A percentile compares a stretch with the other conserved stretches of the same genome.
These are phyloP conservation scores for Immersiporthe knoxdaviesiana DNA, from an alignment of 2,329 filamentous ascomycete genomes.

Conservation along the genomic window DNA sequence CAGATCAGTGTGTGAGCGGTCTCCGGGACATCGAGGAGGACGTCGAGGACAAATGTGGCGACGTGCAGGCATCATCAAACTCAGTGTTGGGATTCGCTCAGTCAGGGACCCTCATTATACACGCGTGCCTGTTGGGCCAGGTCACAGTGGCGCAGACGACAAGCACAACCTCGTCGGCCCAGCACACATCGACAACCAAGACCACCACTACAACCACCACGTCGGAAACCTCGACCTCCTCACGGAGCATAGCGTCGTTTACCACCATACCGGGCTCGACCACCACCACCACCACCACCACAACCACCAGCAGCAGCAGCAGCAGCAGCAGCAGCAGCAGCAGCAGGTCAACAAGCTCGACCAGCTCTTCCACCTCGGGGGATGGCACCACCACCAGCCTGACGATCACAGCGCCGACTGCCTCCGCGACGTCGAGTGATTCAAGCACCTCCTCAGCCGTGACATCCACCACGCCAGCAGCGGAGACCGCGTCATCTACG, in stretches of 20 bases:
- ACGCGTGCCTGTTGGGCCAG: slow-evolving; percentile 18
- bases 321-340: too few relatives aligned
- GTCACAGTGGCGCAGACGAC: slow-evolving; percentile 22
- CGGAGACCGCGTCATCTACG: slow-evolving; percentile 3
- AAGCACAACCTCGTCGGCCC: slow-evolving; percentile 12
- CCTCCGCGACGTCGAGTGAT: slow-evolving; percentile 9
- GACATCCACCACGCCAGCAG: background rate
- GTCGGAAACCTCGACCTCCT: slow-evolving; percentile 9
- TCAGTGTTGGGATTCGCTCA: slow-evolving; percentile 41
- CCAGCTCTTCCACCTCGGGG: background rate
- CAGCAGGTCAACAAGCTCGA: background rate
- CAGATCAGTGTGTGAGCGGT: slow-evolving; percentile 45
- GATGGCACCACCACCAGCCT: slow-evolving; percentile 3
- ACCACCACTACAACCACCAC: slow-evolving; percentile 9
- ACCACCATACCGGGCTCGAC: slow-evolving; percentile 17
- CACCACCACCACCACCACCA: background rate
- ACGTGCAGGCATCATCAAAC: slow-evolving; percentile 58
- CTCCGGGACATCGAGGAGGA: slow-evolving; percentile 81
- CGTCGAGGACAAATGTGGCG: slow-evolving; percentile 71
- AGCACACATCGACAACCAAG: slow-evolving; percentile 2
- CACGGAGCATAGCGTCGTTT: slow-evolving; percentile 18
- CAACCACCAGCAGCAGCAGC: too few relatives aligned
- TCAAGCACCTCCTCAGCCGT: background rate
- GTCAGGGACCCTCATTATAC: slow-evolving; percentile 16
- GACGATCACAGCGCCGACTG: slow-evolving; percentile 14